A percentile compares a stretch with the other conserved stretches of the same genome.
Conservation (phyloP, 352 stramenopile species). For the Phytophthora quininea region DNA sequence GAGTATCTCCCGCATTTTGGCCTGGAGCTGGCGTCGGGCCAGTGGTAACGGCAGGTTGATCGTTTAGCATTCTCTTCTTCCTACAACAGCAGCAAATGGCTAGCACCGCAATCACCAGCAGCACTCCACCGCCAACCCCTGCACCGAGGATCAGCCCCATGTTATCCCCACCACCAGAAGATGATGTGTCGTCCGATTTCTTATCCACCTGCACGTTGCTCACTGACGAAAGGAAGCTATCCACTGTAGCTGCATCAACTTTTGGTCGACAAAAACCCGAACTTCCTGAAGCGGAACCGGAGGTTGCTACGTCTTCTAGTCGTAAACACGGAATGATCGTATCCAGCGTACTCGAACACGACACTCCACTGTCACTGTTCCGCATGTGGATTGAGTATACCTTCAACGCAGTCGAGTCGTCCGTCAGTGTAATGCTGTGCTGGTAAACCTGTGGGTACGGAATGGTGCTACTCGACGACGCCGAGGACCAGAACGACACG, state of each 20-base stretch:
- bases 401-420: slow-evolving; percentile 11
- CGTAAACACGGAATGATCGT: slow-evolving; percentile 49
- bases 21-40: slow-evolving; percentile 11
- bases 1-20: slow-evolving; percentile 8
- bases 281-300: background rate
- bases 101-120: slow-evolving; percentile 23
- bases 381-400: slow-evolving; percentile 55
- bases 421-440: slow-evolving; percentile 32
- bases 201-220: slow-evolving; percentile 17
- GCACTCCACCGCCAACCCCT: slow-evolving; percentile 20
- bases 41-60: slow-evolving; percentile 8
- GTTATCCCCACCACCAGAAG: slow-evolving; percentile 1
- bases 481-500: slow-evolving; percentile 48
- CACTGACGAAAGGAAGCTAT: slow-evolving; percentile 30
- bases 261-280: slow-evolving; percentile 42
- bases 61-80: slow-evolving; percentile 24
- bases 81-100: slow-evolving; percentile 25
- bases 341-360: slow-evolving; percentile 40
- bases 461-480: slow-evolving; percentile 28
- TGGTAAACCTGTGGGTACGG: slow-evolving; percentile 48
- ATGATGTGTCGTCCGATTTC: slow-evolving; percentile 14
- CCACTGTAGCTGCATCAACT: slow-evolving; percentile 31
- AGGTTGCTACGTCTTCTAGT: slow-evolving; percentile 18
- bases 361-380: slow-evolving; percentile 21
- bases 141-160: slow-evolving; percentile 19